phyloP scores from a whole-genome alignment of 768 basidiomycete genomes.

The Omphalotus guepiniiformis region DNA sequence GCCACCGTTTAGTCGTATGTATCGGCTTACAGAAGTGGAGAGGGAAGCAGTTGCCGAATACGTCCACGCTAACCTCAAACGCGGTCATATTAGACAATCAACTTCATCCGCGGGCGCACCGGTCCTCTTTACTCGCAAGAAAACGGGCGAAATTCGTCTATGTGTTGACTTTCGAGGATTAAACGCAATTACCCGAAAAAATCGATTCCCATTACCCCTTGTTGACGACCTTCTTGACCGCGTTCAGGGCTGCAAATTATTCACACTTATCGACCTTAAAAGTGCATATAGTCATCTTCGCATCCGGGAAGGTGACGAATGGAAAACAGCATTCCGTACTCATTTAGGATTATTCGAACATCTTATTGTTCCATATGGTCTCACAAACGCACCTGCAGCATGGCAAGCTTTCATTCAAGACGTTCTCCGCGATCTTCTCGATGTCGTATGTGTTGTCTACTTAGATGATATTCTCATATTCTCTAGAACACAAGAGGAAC shows the following conservation, averaged over 20 bases:
- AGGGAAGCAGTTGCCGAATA: conserved; percentile 17
- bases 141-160: background rate
- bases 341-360: too few species aligned
- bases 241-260: conserved; percentile 22
- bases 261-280: conserved; percentile 33
- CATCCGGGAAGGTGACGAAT: conserved; percentile 34
- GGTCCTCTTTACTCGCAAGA: background rate
- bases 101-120: conserved; percentile 1
- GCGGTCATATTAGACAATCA: conserved; percentile 26
- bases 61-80: conserved; percentile 19
- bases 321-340: conserved; percentile 40
- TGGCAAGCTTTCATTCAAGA: conserved; percentile 42
- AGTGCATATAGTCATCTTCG: conserved; percentile 33
- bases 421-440: conserved; percentile 32
- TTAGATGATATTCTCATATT: conserved; percentile 42
- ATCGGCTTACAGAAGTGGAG: conserved; percentile 22
- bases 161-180: conserved; percentile 18
- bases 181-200: conserved; percentile 25
- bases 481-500: background rate
- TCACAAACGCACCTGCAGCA: conserved; percentile 34
- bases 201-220: conserved; percentile 26
- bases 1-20: conserved; percentile 30
- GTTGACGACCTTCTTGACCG: conserved; percentile 25
- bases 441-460: conserved; percentile 37
- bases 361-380: conserved; percentile 35